Evolutionary conservation across 148 eudicot species (phyloP).

Genomic region (Rhododendron molle): DNA sequence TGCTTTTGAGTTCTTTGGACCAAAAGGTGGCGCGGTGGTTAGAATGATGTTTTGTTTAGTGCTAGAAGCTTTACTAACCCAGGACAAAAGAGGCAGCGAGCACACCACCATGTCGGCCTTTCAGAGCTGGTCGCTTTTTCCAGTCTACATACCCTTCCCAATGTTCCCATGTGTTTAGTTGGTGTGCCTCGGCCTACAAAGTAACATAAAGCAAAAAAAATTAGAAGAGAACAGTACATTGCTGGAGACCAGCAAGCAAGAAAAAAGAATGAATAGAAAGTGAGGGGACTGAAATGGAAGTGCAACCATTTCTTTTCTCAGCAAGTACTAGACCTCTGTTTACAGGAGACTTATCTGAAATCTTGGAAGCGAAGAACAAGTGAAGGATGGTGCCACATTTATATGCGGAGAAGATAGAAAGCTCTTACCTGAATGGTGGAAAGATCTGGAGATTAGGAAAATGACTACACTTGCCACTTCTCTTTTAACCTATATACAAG

Average conservation of each 20-base stretch:
- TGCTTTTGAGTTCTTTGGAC: background rate
- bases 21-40: background rate
- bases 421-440: slow-evolving; percentile 24
- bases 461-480: slow-evolving; percentile 24
- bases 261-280: background rate
- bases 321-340: background rate
- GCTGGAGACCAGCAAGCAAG: background rate
- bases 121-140: slow-evolving; percentile 54
- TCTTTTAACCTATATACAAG: slow-evolving; percentile 18
- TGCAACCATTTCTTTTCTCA: slow-evolving; percentile 30
- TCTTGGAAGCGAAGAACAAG: slow-evolving; percentile 6
- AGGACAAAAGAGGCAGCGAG: slow-evolving; percentile 64
- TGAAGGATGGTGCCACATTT: slow-evolving; percentile 24
- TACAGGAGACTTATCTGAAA: background rate
- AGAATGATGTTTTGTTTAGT: background rate
- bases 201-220: background rate
- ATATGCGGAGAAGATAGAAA: slow-evolving; percentile 20
- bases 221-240: background rate
- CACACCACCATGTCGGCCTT: slow-evolving; percentile 67
- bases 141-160: slow-evolving; percentile 69
- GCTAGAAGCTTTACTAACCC: slow-evolving; percentile 35
- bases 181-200: slow-evolving; percentile 39
- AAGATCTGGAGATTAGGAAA: slow-evolving; percentile 50
- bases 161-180: slow-evolving; percentile 36
- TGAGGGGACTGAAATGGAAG: slow-evolving; percentile 4